phyloP scores from a whole-genome alignment of 2,329 filamentous ascomycete species.

The Arthrobotrys musiformis region DNA sequence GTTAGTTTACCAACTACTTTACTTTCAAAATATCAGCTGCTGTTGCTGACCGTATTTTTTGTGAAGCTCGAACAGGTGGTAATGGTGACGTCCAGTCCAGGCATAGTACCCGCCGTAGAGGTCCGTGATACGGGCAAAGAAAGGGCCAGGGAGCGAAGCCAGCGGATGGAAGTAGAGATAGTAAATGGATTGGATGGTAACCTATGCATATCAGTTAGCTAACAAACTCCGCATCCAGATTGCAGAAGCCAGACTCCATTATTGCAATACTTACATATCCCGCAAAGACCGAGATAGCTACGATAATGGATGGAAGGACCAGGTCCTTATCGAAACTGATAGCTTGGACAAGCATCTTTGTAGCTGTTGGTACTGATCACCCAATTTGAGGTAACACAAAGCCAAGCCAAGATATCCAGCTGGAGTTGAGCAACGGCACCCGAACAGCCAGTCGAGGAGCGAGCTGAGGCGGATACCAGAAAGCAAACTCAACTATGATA shows the following conservation, averaged over 20 bases:
- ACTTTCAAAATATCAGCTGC: neutral
- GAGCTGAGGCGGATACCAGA: neutral
- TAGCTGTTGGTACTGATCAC: neutral
- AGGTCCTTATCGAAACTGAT: conserved; percentile 5
- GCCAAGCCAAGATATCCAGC: neutral
- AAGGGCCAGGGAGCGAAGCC: conserved; percentile 73
- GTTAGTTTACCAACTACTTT: neutral
- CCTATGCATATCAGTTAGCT: neutral
- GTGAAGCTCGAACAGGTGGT: conserved; percentile 78
- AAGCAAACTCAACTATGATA: neutral
- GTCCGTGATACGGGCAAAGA: conserved; percentile 73
- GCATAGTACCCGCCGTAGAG: conserved; percentile 73
- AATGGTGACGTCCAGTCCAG: conserved; percentile 77
- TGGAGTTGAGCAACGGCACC: neutral
- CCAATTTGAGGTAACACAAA: neutral
- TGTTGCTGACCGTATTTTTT: conserved; percentile 72
- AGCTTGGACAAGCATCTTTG: conserved; percentile 25
- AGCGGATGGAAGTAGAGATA: conserved; percentile 73
- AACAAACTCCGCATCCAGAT: neutral
- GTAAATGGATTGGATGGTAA: conserved; percentile 62
- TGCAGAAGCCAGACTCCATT: neutral
- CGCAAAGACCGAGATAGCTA: neutral
- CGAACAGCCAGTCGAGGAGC: neutral
- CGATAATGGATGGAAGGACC: neutral
- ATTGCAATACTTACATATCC: conserved; percentile 4